Evolutionary conservation across 164 flowering plant species (phyloP).

Genomic region (Piper longum): DNA sequence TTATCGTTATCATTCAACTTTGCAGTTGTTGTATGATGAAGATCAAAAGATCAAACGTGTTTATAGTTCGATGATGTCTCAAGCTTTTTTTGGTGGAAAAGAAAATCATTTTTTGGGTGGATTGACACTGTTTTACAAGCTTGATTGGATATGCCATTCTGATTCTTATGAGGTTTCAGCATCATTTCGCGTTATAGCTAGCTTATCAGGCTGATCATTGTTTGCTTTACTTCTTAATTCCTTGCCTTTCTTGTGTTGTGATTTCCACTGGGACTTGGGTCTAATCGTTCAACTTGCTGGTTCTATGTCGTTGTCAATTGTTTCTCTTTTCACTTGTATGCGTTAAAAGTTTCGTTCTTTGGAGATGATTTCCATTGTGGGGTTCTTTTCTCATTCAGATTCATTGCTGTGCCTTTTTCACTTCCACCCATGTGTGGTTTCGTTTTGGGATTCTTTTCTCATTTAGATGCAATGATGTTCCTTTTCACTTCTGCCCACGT

Average conservation of each 20-base stretch:
- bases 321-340: not conserved
- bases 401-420: not conserved
- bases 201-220: not conserved
- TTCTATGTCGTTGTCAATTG: not conserved
- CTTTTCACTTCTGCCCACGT: too few relatives aligned
- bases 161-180: too few relatives aligned
- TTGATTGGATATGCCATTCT: too few relatives aligned
- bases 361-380: slow-evolving; percentile 1
- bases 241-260: not conserved
- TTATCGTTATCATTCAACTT: too few relatives aligned
- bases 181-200: not conserved
- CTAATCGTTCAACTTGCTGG: not conserved
- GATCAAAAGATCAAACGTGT: too few relatives aligned
- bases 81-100: too few relatives aligned
- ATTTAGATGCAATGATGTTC: too few relatives aligned
- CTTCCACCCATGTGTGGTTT: not conserved
- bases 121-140: too few relatives aligned
- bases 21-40: too few relatives aligned
- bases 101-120: too few relatives aligned
- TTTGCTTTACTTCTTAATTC: not conserved
- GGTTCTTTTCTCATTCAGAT: not conserved
- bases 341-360: not conserved
- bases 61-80: too few relatives aligned
- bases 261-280: slow-evolving; percentile 1
- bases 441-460: too few relatives aligned